Percentiles rank a stretch among this genome's conserved stretches.
phyloP scores from a whole-genome alignment of 2,329 filamentous ascomycete species.

The Fusarium begoniae region DNA sequence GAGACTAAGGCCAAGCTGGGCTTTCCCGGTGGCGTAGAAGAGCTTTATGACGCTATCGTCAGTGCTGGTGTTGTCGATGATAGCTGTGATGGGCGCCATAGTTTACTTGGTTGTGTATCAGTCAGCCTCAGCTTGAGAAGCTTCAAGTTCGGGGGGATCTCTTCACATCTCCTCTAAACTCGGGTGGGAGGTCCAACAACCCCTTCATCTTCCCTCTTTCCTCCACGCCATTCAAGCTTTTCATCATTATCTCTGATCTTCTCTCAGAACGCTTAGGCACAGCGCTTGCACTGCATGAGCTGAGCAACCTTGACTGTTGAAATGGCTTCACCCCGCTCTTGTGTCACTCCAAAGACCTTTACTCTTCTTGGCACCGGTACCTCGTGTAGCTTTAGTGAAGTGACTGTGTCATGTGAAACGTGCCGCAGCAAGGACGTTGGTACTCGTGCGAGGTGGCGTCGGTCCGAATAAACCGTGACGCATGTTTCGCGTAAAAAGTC shows the following conservation, averaged over 20 bases:
- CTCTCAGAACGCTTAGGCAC: too few relatives aligned
- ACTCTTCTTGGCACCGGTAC: not conserved
- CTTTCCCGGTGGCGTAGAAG: not conserved
- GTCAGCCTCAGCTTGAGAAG: rapidly evolving
- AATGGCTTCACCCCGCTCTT: not conserved
- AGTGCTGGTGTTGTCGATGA: not conserved
- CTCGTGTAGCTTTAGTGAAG: not conserved
- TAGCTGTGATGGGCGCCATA: not conserved
- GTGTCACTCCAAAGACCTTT: not conserved
- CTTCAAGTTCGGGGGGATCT: not conserved
- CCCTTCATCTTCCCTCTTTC: too few relatives aligned
- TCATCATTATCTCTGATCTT: too few relatives aligned
- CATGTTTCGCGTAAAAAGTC: not conserved
- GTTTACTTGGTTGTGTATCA: not conserved
- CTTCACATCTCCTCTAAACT: not conserved
- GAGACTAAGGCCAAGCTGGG: not conserved
- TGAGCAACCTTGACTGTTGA: not conserved
- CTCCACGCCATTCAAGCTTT: too few relatives aligned
- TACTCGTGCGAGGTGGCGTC: not conserved
- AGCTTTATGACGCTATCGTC: not conserved
- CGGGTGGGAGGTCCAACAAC: not conserved
- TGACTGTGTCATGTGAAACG: not conserved
- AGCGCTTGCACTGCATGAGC: not conserved
- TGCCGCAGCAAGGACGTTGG: not conserved
- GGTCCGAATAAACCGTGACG: not conserved